Evolutionary conservation across 2,329 filamentous ascomycete species (phyloP), one percentile per base, ranked within the genome.

Genomic region (Karstenula rhodostoma): DNA sequence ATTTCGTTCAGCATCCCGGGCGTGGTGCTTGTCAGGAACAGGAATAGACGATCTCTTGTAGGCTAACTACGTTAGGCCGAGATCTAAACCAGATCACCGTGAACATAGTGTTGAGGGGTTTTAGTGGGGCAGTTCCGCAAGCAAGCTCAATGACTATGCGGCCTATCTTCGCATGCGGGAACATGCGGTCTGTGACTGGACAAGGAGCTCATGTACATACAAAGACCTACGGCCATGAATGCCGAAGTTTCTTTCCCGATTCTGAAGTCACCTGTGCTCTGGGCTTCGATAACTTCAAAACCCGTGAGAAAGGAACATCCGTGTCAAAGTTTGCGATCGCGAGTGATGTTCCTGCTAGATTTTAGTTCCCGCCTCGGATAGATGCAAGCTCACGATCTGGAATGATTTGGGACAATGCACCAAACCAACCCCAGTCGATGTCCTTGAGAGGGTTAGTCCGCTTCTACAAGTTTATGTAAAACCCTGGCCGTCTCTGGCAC

Each of bases 301-400:
- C 8, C 12, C 29, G 17, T 4, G 15, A 40, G 33, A 29, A n/a
- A 8, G 3, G 19, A 25, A 23, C 22, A 46, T 4, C 27, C 23
- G 25, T 22, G 52, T 35, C 47, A 33, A 29, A 29, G 29, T 22
- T 50, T 35, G 27, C 27, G 51, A 43, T 54, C 40, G 22, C 25
- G 40, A 54, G 53, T 71, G 68, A 71, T 66, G 64, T n/a, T 67
- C 57, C 62, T 60, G 57, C 63, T 58, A 71, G 69, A 75, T 73
- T 66, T 66, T 75, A 76, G 73, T 57, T 73, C 70, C 73, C 73
- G 72, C 61, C 59, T 71, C 66, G 67, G 67, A 49, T 71, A 75
- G 72, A 73, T 74, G 69, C 57, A 72, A 67, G 73, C 73, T 63
- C 58, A 57, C 47, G 60, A 72, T 67, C 67, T 47, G 54, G 44